Evolutionary conservation across 1,284 basidiomycete genomes (phyloP).

Genomic region (Porogramme epimiltina): DNA sequence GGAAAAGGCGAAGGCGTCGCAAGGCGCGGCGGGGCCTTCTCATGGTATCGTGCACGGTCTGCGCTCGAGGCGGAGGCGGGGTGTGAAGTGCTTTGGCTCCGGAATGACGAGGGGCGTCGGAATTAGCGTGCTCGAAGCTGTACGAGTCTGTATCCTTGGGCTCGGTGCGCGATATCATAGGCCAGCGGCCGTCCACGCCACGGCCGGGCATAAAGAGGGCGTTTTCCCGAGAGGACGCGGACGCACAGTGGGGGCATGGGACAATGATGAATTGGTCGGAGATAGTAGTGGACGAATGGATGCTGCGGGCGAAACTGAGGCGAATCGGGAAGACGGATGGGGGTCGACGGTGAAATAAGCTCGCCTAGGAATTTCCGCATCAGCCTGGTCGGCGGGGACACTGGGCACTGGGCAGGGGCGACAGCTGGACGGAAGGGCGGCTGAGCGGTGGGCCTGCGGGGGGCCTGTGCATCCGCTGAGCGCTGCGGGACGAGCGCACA

Average conservation of each 20-base stretch:
- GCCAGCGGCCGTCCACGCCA: conserved; percentile 14
- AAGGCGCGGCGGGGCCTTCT: conserved; percentile 17
- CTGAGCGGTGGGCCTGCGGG: neutral
- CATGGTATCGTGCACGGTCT: conserved; percentile 18
- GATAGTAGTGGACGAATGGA: conserved; percentile 6
- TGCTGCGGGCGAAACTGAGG: conserved; percentile 12
- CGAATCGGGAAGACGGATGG: conserved; percentile 8
- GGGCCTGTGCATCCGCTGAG: conserved; percentile 7
- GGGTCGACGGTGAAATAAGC: conserved; percentile 12
- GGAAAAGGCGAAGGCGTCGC: conserved; percentile 20
- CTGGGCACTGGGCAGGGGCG: neutral
- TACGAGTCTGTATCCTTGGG: conserved; percentile 13
- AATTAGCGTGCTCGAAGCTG: conserved; percentile 20
- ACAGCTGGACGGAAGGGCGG: conserved; percentile 1
- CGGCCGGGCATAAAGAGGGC: conserved; percentile 13
- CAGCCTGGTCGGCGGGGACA: conserved; percentile 1
- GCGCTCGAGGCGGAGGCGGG: conserved; percentile 14
- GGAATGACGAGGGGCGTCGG: conserved; percentile 13
- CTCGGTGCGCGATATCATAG: conserved; percentile 1
- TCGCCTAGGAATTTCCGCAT: conserved; percentile 19
- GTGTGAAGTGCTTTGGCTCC: neutral
- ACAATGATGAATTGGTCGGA: conserved; percentile 15
- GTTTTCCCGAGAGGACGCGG: conserved; percentile 10
- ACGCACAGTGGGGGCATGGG: conserved; percentile 8
- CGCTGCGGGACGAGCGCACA: conserved; percentile 13